A percentile compares a stretch with the other conserved stretches of the same genome.
Conservation (phyloP, 192 early-diverging fungal genomes). For the Funneliformis mosseae region DNA sequence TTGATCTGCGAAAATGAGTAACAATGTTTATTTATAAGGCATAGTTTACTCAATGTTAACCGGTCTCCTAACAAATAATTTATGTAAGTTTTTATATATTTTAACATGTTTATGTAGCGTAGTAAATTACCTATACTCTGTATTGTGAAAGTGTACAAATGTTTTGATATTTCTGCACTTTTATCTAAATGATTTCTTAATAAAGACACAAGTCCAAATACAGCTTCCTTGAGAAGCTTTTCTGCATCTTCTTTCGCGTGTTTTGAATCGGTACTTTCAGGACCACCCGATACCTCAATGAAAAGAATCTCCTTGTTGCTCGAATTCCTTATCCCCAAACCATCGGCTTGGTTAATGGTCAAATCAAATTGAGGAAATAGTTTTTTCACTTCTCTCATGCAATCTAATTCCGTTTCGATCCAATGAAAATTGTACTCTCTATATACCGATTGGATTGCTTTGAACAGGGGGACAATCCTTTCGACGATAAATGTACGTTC, state of each 20-base stretch:
- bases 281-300: not conserved
- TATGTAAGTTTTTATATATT: not conserved
- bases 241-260: conserved; percentile 15
- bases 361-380: conserved; percentile 21
- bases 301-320: conserved; percentile 23
- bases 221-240: conserved; percentile 24
- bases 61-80: conserved; percentile 16
- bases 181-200: conserved; percentile 30
- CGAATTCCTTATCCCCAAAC: not conserved
- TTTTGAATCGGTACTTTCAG: not conserved
- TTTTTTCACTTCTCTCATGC: conserved; percentile 19
- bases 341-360: conserved; percentile 20
- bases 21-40: not conserved
- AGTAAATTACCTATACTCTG: conserved; percentile 27
- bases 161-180: not conserved
- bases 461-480: conserved; percentile 29
- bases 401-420: conserved; percentile 10
- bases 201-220: conserved; percentile 24
- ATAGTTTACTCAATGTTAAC: not conserved
- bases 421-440: conserved; percentile 27
- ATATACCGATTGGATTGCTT: conserved; percentile 27
- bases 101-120: not conserved
- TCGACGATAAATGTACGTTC: conserved; percentile 24
- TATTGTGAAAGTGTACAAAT: conserved; percentile 17
- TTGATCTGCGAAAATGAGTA: conserved; percentile 6